Percentiles rank a stretch among this genome's conserved stretches.
Conservation (phyloP, 2,329 filamentous ascomycete genomes). For the Aureobasidium uvarum region DNA sequence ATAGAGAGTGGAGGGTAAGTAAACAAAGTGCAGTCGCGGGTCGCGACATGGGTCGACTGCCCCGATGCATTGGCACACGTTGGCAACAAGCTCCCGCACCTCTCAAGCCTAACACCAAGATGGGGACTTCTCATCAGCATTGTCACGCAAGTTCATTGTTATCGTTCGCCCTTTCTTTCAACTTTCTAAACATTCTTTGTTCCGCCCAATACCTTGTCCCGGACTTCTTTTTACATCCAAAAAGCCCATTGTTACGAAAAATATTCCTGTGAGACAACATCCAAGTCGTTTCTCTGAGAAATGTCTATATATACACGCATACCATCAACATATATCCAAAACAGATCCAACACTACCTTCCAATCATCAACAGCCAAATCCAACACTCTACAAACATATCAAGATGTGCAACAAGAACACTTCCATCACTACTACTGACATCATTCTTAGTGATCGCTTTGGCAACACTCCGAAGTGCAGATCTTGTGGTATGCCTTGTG, state of each 20-base stretch:
- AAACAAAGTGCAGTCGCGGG: background rate
- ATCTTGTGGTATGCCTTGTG: constrained; percentile 7
- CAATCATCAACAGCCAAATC: background rate
- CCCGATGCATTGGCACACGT: background rate
- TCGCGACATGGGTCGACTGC: background rate
- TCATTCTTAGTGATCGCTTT: background rate
- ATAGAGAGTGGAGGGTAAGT: background rate
- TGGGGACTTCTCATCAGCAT: background rate
- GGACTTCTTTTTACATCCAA: background rate
- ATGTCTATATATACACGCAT: background rate
- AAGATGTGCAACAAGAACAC: constrained; percentile 10
- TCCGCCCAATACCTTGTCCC: background rate
- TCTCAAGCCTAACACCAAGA: background rate
- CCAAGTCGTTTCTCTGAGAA: background rate
- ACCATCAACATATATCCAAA: background rate
- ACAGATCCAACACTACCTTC: constrained; percentile 3
- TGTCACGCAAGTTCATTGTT: background rate
- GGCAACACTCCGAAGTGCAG: background rate
- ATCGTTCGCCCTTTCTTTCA: background rate
- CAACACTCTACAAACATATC: too few relatives aligned
- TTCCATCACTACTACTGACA: background rate
- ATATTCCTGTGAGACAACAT: background rate
- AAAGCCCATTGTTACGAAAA: background rate
- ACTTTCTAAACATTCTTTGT: background rate
- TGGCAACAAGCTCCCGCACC: background rate